phyloP scores from a whole-genome alignment of 2,329 filamentous ascomycete species.

The Epichloe aotearoae region DNA sequence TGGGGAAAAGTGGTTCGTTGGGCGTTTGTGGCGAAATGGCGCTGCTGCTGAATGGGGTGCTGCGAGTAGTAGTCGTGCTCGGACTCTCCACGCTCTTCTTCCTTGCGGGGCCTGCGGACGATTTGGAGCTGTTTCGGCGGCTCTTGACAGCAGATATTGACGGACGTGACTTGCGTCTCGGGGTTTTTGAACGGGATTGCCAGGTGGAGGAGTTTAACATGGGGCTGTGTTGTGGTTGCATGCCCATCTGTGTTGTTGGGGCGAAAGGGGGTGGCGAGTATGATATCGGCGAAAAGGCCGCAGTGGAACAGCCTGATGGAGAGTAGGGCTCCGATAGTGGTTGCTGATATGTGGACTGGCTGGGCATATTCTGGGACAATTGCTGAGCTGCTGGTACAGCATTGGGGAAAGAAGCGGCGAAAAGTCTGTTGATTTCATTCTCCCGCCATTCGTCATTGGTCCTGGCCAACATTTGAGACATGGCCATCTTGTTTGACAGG shows the following conservation, averaged over 20 bases:
- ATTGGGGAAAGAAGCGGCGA: slow-evolving; percentile 32
- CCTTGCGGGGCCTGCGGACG: not conserved
- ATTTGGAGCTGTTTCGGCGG: slow-evolving; percentile 3
- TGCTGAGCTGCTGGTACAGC: slow-evolving; percentile 16
- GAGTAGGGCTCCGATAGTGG: slow-evolving; percentile 1
- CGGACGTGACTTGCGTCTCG: not conserved
- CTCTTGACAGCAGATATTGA: not conserved
- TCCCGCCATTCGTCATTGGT: slow-evolving; percentile 27
- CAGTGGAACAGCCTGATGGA: not conserved
- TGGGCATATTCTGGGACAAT: slow-evolving; percentile 5
- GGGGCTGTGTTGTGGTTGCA: not conserved
- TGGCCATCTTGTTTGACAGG: slow-evolving; percentile 27
- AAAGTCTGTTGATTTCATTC: slow-evolving; percentile 33
- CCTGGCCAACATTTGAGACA: slow-evolving; percentile 26
- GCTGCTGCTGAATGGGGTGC: not conserved
- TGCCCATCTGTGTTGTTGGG: not conserved
- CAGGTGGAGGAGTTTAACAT: not conserved
- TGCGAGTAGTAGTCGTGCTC: not conserved
- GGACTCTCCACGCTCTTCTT: not conserved
- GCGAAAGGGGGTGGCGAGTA: not conserved
- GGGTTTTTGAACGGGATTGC: not conserved
- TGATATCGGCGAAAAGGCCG: not conserved
- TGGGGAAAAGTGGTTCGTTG: slow-evolving; percentile 5
- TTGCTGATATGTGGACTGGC: slow-evolving; percentile 1
- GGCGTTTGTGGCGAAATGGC: slow-evolving; percentile 11